Conservation (phyloP, 2,329 filamentous ascomycete genomes). For the Keithomyces neogunnii region DNA sequence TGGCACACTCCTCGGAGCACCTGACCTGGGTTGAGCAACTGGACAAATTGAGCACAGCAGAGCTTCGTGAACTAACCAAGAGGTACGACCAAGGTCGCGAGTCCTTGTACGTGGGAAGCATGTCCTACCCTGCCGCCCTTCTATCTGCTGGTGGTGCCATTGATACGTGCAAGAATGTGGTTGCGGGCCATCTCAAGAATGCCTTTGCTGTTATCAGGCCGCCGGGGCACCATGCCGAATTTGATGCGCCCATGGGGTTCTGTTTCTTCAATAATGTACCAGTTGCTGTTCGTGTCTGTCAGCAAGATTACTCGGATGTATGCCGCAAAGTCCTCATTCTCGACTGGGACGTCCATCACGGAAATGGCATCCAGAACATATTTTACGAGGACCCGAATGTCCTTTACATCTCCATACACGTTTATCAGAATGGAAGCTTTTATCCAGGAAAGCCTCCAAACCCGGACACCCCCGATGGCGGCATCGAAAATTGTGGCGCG, state of each 20-base stretch:
- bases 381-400: constrained; percentile 94
- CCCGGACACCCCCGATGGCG: constrained; percentile 49
- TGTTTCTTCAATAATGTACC: constrained; percentile 98
- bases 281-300: constrained; percentile 82
- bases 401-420: constrained; percentile 90
- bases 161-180: constrained; percentile 89
- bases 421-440: constrained; percentile 74
- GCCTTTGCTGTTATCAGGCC: constrained; percentile 92
- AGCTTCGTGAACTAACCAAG: constrained; percentile 60
- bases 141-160: constrained; percentile 89
- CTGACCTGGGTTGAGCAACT: constrained; percentile 65
- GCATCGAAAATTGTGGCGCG: constrained; percentile 49
- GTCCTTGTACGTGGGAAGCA: constrained; percentile 74
- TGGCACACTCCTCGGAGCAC: constrained; percentile 71
- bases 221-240: constrained; percentile 91
- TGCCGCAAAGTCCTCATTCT: constrained; percentile 89
- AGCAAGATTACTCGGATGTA: constrained; percentile 65
- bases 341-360: constrained; percentile 78
- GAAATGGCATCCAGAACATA: constrained; percentile 92
- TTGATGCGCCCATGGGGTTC: constrained; percentile 79
- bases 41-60: constrained; percentile 44
- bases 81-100: constrained; percentile 56
- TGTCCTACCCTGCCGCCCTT: constrained; percentile 72
- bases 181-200: constrained; percentile 77
- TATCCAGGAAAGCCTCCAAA: constrained; percentile 66